Evolutionary conservation across 140 eudicot genomes (phyloP).

Genomic region (Ambrosia hybrid): DNA sequence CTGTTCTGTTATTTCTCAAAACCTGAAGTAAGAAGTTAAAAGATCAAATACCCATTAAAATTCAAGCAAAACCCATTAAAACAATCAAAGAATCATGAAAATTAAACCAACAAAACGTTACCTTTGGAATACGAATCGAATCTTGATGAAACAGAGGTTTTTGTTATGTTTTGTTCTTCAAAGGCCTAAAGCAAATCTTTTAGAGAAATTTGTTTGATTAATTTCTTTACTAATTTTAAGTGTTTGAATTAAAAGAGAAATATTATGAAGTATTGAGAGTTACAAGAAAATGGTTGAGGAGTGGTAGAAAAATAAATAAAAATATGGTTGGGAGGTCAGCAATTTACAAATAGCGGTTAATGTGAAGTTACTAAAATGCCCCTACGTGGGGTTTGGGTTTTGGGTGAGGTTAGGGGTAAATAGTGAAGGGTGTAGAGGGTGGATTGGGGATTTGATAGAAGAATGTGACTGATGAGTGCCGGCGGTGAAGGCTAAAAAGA

Average conservation of each 20-base stretch:
- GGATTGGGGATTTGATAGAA: background rate
- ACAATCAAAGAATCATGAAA: constrained; percentile 16
- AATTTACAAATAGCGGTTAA: constrained; percentile 22
- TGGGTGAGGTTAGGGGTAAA: background rate
- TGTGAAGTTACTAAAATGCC: constrained; percentile 2
- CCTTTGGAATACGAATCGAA: constrained; percentile 38
- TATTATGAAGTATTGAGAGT: constrained; percentile 23
- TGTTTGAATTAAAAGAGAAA: constrained; percentile 21
- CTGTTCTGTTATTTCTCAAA: constrained; percentile 12
- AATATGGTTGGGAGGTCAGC: constrained; percentile 23
- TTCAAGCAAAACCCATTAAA: constrained; percentile 22
- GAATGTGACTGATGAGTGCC: constrained; percentile 31
- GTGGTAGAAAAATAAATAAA: constrained; percentile 8
- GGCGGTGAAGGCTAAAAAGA: constrained; percentile 38
- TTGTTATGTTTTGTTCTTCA: background rate
- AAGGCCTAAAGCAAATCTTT: constrained; percentile 3
- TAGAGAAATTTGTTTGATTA: constrained; percentile 4
- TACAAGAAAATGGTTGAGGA: constrained; percentile 29
- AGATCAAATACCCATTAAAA: constrained; percentile 12
- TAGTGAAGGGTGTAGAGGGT: constrained; percentile 5
- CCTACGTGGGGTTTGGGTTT: background rate
- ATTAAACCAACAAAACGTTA: constrained; percentile 17
- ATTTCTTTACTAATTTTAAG: background rate
- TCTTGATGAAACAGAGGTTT: constrained; percentile 13
- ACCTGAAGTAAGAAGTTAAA: background rate